Evolutionary conservation across 1,284 basidiomycete genomes (phyloP).

Genomic region (Pseudozyma flocculosa): DNA sequence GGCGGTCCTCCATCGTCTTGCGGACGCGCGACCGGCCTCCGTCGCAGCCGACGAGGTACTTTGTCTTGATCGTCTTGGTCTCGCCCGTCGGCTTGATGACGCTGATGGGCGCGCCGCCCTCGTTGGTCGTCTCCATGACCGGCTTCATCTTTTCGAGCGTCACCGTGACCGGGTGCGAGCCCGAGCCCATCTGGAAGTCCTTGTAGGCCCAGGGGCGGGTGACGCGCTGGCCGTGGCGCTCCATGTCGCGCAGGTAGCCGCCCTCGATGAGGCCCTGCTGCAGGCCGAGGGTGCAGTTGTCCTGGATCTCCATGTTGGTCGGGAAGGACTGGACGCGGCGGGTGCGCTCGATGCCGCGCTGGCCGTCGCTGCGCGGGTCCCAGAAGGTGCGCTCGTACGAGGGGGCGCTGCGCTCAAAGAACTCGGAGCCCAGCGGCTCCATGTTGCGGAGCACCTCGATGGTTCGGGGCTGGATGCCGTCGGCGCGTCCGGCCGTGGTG

Average conservation of each 20-base stretch:
- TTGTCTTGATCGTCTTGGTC: constrained; percentile 54
- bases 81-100: constrained; percentile 49
- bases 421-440: constrained; percentile 55
- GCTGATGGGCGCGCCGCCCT: constrained; percentile 42
- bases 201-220: constrained; percentile 54
- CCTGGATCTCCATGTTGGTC: constrained; percentile 60
- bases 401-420: constrained; percentile 47
- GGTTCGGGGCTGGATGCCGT: constrained; percentile 59
- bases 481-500: constrained; percentile 59
- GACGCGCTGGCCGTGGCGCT: constrained; percentile 54
- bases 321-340: constrained; percentile 59
- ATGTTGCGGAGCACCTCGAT: constrained; percentile 68
- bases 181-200: constrained; percentile 39
- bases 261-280: constrained; percentile 60
- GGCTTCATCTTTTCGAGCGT: constrained; percentile 51
- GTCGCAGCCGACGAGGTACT: constrained; percentile 60
- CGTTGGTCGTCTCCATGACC: constrained; percentile 38
- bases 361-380: constrained; percentile 54
- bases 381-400: constrained; percentile 60
- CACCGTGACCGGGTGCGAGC: constrained; percentile 44
- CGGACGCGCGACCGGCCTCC: constrained; percentile 57
- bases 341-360: constrained; percentile 56
- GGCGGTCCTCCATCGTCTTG: constrained; percentile 48
- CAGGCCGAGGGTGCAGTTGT: constrained; percentile 59
- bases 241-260: constrained; percentile 58